These are phyloP conservation scores for Leucoagaricus sp. DNA, from an alignment of 1,284 basidiomycete genomes.

Conservation along the genomic window DNA sequence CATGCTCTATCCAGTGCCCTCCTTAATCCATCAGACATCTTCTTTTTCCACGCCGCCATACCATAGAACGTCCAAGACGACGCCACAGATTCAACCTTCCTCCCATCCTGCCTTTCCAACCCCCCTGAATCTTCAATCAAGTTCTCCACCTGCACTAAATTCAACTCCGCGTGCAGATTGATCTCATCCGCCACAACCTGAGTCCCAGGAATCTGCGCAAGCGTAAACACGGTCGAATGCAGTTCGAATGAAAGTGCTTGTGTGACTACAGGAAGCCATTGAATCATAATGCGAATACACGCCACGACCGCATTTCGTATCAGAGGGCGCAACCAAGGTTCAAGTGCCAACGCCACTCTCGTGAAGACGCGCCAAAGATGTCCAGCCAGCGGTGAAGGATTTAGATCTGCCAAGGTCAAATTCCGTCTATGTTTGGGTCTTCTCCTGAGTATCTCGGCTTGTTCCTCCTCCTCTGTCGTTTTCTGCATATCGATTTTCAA, in stretches of 20 bases:
- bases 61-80: conserved; percentile 37
- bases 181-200: conserved; percentile 51
- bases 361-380: conserved; percentile 48
- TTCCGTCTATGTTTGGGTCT: conserved; percentile 26
- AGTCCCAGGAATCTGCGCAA: conserved; percentile 49
- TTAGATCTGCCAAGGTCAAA: conserved; percentile 51
- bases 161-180: conserved; percentile 54
- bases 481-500: conserved; percentile 55
- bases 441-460: background rate
- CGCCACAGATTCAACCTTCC: conserved; percentile 21
- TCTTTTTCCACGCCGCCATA: conserved; percentile 61
- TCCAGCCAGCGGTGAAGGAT: conserved; percentile 55
- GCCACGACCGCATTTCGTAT: conserved; percentile 57
- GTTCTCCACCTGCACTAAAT: conserved; percentile 52
- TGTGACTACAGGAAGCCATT: conserved; percentile 62
- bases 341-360: conserved; percentile 45
- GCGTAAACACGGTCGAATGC: conserved; percentile 50
- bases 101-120: background rate
- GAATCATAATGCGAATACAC: conserved; percentile 57
- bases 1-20: conserved; percentile 69
- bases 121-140: conserved; percentile 20
- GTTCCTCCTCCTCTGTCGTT: conserved; percentile 21
- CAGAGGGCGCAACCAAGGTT: conserved; percentile 61
- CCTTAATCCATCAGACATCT: conserved; percentile 57
- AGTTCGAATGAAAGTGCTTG: conserved; percentile 69